Conservation (phyloP, 176 grass and related monocot genomes). For the Guadua angustifolia region DNA sequence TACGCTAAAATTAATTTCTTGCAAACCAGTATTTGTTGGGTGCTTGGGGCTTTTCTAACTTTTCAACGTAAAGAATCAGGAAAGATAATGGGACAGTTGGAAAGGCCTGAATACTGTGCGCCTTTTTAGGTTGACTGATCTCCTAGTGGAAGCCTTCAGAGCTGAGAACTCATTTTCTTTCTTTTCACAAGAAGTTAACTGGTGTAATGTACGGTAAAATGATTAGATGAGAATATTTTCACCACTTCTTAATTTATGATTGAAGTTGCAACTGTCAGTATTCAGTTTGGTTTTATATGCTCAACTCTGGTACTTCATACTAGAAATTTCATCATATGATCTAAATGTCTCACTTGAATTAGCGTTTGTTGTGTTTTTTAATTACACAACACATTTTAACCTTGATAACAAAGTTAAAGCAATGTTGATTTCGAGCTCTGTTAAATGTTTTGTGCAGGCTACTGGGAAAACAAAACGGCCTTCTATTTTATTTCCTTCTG, state of each 20-base stretch:
- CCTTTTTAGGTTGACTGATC: slow-evolving; percentile 17
- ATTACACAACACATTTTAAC: neutral
- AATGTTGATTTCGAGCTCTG: slow-evolving; percentile 13
- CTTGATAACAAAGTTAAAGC: neutral
- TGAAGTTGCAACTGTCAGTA: neutral
- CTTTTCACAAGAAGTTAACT: neutral
- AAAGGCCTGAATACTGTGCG: neutral
- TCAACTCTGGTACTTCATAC: neutral
- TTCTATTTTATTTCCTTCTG: slow-evolving; percentile 80
- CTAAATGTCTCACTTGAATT: neutral
- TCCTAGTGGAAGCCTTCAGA: neutral
- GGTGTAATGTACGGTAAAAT: neutral
- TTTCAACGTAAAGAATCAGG: neutral
- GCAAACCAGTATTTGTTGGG: neutral
- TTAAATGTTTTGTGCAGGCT: slow-evolving; percentile 52
- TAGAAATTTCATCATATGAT: neutral
- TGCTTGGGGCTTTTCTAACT: neutral
- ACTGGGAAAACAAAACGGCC: slow-evolving; percentile 67
- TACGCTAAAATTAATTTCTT: slow-evolving; percentile 1
- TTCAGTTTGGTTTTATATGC: neutral
- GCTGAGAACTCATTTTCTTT: neutral
- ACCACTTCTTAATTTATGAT: neutral
- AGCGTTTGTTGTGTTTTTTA: neutral
- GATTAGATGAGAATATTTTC: neutral
- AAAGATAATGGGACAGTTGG: neutral